Percentiles rank a stretch among this genome's conserved stretches.
These are phyloP conservation scores for Mycena indigotica DNA, from an alignment of 768 basidiomycete genomes.

Conservation along the genomic window DNA sequence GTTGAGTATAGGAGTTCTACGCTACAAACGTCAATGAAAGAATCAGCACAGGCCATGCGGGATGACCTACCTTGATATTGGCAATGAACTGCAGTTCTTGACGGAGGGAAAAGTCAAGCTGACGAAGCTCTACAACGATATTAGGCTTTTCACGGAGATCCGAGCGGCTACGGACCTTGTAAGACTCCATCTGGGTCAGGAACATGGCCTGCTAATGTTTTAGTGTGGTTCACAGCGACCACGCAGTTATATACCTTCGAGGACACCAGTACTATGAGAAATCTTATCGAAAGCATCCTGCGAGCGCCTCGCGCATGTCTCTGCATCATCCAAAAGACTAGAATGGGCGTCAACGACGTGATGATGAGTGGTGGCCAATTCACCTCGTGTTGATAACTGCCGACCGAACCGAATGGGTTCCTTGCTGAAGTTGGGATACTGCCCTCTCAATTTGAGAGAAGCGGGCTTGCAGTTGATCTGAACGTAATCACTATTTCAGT, in stretches of 20 bases:
- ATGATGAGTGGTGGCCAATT: slow-evolving; percentile 29
- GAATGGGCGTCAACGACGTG: background rate
- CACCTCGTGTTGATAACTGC: slow-evolving; percentile 48
- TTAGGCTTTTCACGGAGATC: background rate
- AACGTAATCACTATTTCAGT: slow-evolving; percentile 6
- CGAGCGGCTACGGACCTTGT: slow-evolving; percentile 44
- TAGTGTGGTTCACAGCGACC: too few relatives aligned
- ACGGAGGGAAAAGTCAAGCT: slow-evolving; percentile 62
- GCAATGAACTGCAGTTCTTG: slow-evolving; percentile 61
- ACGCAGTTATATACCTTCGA: too few relatives aligned
- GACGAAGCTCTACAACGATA: slow-evolving; percentile 55
- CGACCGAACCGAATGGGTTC: slow-evolving; percentile 60
- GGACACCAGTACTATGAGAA: slow-evolving; percentile 45
- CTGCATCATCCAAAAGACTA: slow-evolving; percentile 65
- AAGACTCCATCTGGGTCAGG: slow-evolving; percentile 52
- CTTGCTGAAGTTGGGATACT: slow-evolving; percentile 56
- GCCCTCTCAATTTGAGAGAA: slow-evolving; percentile 58
- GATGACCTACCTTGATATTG: slow-evolving; percentile 51
- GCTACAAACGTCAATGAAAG: slow-evolving; percentile 29
- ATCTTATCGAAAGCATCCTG: slow-evolving; percentile 63
- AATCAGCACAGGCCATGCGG: background rate
- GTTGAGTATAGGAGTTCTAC: slow-evolving; percentile 74
- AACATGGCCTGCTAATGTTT: slow-evolving; percentile 46
- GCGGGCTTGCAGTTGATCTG: slow-evolving; percentile 61
- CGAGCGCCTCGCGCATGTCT: slow-evolving; percentile 54